A percentile compares a stretch with the other conserved stretches of the same genome.
phyloP scores from a whole-genome alignment of 345 rosid genomes.

The Salix exigua region DNA sequence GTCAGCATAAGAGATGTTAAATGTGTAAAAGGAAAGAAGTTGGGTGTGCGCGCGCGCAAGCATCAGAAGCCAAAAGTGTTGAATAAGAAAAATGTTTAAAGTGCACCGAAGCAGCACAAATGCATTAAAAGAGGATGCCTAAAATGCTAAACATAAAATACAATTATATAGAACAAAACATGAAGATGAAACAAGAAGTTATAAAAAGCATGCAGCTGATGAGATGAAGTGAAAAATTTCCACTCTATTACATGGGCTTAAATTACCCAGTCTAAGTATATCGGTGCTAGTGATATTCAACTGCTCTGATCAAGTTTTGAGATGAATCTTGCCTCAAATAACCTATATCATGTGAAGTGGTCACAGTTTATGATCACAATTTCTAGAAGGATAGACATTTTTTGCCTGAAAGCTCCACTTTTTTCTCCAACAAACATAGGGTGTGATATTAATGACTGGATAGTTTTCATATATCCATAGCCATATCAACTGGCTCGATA shows the following conservation, averaged over 20 bases:
- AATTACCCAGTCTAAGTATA: neutral
- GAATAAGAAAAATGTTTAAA: no score
- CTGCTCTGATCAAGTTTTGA: neutral
- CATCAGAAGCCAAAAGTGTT: no score
- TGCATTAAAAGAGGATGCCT: no score
- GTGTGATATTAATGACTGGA: neutral
- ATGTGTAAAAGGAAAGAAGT: neutral
- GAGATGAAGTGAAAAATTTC: neutral
- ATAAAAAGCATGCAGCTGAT: no score
- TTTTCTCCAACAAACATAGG: no score
- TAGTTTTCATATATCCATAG: neutral
- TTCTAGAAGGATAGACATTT: no score
- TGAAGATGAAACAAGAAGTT: no score
- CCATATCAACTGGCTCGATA: neutral
- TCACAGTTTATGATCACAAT: neutral
- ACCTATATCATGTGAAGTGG: neutral
- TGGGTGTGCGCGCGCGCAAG: no score
- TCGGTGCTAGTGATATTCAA: neutral
- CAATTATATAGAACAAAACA: no score
- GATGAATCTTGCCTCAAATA: neutral
- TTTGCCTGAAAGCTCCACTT: no score
- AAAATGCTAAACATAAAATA: no score
- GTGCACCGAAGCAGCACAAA: no score
- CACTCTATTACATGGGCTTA: neutral
- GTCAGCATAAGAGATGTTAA: neutral